Evolutionary conservation across 176 grass and related monocot species (phyloP), one percentile per base, ranked within the genome.

Genomic region (Bothriochloa decipiens): DNA sequence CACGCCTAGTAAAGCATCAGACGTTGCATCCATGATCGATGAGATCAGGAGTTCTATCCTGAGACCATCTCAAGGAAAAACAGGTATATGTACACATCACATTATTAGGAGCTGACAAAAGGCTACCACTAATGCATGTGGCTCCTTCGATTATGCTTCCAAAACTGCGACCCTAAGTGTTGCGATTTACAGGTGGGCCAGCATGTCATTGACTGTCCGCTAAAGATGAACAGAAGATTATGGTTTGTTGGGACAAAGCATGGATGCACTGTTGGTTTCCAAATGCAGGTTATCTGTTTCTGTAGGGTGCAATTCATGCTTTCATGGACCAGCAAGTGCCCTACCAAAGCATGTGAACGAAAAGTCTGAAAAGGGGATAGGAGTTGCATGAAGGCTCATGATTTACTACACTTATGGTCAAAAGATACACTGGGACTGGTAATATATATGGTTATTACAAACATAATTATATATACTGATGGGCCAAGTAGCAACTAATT

Each of bases 1-100:
- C 58, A 86, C 60, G 69, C 84, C 29, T 29, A 53, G 55, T 12
- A 43, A 65, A 65, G 68, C 60, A 50, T 6, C 32, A 40, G 65
- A 58, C 57, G 29, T 17, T 23, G 65, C 84, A 74, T 4, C 11
- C 57, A 81, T 81, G 23, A 32, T 32, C 29, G 29, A 86, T 73
- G 11, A 22, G 58, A 65, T 65, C 57, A 16, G 20, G 22, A 18
- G 28, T 22, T 74, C 39, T 8, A 40, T 6, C 16, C 42, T 1
- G 4, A 41, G 55, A 41, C 28, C 50, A 29, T 80, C 76, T 68
- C 73, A 57, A 58, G 46, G 49, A 17, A 8, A 8, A 46, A 62
- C 25, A 60, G 32, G 73, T 7, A 25, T 32, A 29, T 42, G 17
- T 32, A 15, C 16, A 35, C 17, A 16, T 43, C 82, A 33, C 25